phyloP scores from a whole-genome alignment of 331 rosid genomes.

The Arachis monticola region DNA sequence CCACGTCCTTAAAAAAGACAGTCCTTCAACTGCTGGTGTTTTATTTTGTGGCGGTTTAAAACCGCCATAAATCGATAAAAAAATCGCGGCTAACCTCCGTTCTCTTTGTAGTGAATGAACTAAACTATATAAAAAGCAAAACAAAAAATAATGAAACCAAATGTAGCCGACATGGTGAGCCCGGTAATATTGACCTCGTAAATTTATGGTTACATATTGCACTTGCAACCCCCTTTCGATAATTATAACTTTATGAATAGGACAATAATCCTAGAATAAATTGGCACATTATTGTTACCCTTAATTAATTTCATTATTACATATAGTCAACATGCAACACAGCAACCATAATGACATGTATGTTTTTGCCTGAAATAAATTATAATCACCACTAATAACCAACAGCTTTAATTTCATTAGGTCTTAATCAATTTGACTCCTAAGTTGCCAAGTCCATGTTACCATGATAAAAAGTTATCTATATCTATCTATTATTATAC shows the following conservation, averaged over 20 bases:
- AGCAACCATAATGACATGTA: slow-evolving; percentile 2
- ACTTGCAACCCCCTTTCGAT: neutral
- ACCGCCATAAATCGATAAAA: no score
- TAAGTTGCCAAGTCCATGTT: neutral
- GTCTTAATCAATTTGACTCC: slow-evolving; percentile 33
- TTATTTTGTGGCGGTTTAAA: no score
- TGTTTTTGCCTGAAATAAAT: slow-evolving; percentile 11
- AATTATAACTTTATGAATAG: neutral
- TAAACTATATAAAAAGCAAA: neutral
- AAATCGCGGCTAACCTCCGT: no score
- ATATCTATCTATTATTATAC: neutral
- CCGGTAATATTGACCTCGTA: slow-evolving; percentile 4
- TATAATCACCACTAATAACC: slow-evolving; percentile 9
- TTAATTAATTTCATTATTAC: neutral
- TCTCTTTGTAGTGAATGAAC: no score
- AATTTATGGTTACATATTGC: neutral
- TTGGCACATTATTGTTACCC: neutral
- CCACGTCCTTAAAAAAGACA: no score
- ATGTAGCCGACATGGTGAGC: slow-evolving; percentile 10
- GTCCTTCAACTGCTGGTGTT: no score
- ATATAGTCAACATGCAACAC: slow-evolving; percentile 12
- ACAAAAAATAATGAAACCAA: neutral
- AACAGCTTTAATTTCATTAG: slow-evolving; percentile 1
- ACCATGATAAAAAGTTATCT: neutral
- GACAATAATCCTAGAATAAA: neutral